Base-by-base conservation (phyloP, 495 filamentous ascomycete species). In the Talaromyces ruber region DNA sequence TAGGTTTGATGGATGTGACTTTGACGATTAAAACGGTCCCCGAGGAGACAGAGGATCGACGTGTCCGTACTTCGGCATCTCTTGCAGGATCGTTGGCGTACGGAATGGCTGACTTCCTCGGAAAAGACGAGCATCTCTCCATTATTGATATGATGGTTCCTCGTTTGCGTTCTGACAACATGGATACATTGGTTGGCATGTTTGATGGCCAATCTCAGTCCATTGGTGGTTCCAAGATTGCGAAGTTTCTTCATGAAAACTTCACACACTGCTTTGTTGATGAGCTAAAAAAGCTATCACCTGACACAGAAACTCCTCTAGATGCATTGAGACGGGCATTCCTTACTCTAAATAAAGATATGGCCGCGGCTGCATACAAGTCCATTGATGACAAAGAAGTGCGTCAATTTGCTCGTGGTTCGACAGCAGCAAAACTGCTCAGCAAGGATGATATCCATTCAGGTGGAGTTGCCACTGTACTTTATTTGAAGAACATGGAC, bases 131-230 rank as follows among this genome's bases (percentile, higher is more conserved):
- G 68, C 94, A 99, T 72, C 72, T 99, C 6, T 97, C 95, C 9
- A 96, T 92, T n/a, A 89, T 98, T 51, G 94, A 99, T 74, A 88
- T 99, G 79, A 92, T 98, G 45, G 90, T 98, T 30, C 95, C 95
- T 1, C 86, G 90, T 25, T 89, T 97, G 70, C 90, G 91, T 68
- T 92, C 90, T n/a, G 89, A 88, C 55, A 91, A 97, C 63, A 86
- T 90, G 58, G 92, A 98, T 70, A 94, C 88, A 14, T 79, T 99
- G 39, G 74, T 98, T 39, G 94, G 94, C 2, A 84, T 99, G 77
- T 99, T 99, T 67, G 94, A 99, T 72, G 94, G 94, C 2, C 90
- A 96, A 70, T 82, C 86, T 11, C 76, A 92, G 63, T 89, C 90
- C 21, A 91, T 80, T 62, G 88, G 91, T 61, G 94, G 94, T 51